Evolutionary conservation across 1,284 basidiomycete species (phyloP), one percentile per base, ranked within the genome.

Genomic region (Heterobasidion occidentale): DNA sequence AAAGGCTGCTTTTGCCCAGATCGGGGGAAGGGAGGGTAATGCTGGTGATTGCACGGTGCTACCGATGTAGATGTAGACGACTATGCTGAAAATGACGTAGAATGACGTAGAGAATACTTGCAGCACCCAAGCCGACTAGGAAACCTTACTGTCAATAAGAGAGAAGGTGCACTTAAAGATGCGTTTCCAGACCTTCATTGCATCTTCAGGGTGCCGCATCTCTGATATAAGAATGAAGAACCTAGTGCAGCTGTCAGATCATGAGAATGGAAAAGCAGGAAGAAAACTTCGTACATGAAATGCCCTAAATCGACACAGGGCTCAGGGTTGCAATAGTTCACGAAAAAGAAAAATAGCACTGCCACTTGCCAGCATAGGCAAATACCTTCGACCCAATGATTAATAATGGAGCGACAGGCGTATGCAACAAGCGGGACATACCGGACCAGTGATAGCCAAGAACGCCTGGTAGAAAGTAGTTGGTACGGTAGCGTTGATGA

Each of bases 31-130:
- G 2, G 79, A 81, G 33, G 80, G 65, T 35, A 84, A 67, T 0
- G 78, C 77, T 1, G 81, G 82, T 0, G 82, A 80, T 45, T 73
- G 74, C 47, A 84, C 80, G 4, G 75, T 76, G 53, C 76, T 76
- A 15, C 84, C 83, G 56, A 83, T 73, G 65, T 84, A 86, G 3
- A 78, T 73, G 60, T 83, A 80, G 44, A 81, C 69, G 6, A 85
- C 75, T 17, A 84, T 68, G 54, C 74, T 71, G 63, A 80, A 80
- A 14, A 78, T 61, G 2, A 67, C 64, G 59, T 82, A 81, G 65
- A 77, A 78, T 20, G 70, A 55, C 7, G 80, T 81, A 0, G 80
- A 65, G 55, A 80, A 81, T 1, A 68, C 74, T 68, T 81, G 80
- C 4, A 82, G 69, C 49, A 71, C 74, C 74, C 75, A 80, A 7